phyloP scores from a whole-genome alignment of 2,329 filamentous ascomycete species.

The Lasiodiplodia sp. region DNA sequence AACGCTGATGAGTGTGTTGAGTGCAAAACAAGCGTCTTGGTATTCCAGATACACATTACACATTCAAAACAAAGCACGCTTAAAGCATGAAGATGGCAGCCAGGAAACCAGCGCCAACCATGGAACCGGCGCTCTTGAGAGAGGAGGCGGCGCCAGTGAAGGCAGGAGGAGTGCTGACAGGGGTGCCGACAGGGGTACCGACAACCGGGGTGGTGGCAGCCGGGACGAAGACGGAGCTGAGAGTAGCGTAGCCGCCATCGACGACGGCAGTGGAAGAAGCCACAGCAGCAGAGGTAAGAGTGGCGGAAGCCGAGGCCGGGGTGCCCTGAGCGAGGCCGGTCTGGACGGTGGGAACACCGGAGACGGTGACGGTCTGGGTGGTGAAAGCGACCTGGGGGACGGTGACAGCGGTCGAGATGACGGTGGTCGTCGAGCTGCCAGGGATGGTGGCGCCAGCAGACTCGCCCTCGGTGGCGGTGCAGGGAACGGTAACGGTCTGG shows the following conservation, averaged over 20 bases:
- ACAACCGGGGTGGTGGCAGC: conserved; percentile 35
- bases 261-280: conserved; percentile 1
- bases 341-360: conserved; percentile 40
- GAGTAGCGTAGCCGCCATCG: conserved; percentile 32
- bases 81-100: conserved; percentile 28
- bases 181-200: conserved; percentile 38
- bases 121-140: conserved; percentile 33
- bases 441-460: conserved; percentile 42
- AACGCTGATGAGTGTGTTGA: neutral
- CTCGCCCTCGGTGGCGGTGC: conserved; percentile 43
- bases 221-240: conserved; percentile 37
- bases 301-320: conserved; percentile 40
- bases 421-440: conserved; percentile 40
- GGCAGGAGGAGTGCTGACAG: conserved; percentile 34
- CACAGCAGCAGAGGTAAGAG: conserved; percentile 27
- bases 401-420: conserved; percentile 51
- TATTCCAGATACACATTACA: conserved; percentile 30
- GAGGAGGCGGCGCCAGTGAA: conserved; percentile 44
- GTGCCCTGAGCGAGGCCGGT: conserved; percentile 47
- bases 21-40: neutral
- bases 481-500: conserved; percentile 44
- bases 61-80: conserved; percentile 20
- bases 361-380: conserved; percentile 44
- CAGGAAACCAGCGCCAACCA: conserved; percentile 25
- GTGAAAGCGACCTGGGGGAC: conserved; percentile 56